Base-by-base conservation (phyloP, 257 asterid species). In the Solanum boliviense region DNA sequence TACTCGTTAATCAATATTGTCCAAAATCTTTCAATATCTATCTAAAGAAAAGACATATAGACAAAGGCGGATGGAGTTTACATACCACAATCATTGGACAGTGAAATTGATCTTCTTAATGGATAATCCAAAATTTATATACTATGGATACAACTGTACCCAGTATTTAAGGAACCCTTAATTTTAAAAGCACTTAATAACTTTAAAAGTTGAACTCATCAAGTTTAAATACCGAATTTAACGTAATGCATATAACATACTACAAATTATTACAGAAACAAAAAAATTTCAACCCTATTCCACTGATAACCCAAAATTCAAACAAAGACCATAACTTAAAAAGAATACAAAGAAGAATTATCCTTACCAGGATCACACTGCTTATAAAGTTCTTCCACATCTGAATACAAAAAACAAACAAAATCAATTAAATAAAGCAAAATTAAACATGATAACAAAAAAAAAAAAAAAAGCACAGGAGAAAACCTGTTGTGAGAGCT, bases 291-390 rank as follows among this genome's bases (percentile, higher is more conserved):
- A 25, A 21, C 20, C 82, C 46, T 46, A 74, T 74, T 74, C 52
- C 32, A 36, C 56, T 36, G 16, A 74, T 23, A 74, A 36, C 32
- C 52, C 18, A 21, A 74, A 73, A 5, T 35, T 20, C 46, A 73
- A 74, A 36, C 39, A 35, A 31, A 35, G 39, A 72, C 27, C 25
- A 32, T 75, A 75, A 20, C 82, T 74, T 74, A 35, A 1, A 75
- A 10, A 75, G 18, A 20, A 35, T 35, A 34, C 52, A 39, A 76
- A 75, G 41, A 74, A 60, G 41, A 82, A 60, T 23, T 15, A 58
- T 32, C 18, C 88, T 44, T 60, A 89, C 94, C 94, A 84, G 95
- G 95, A 90, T 93, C 93, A 84, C 95, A 91, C 92, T 89, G 90
- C 86, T 87, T 79, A 74, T 27, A 86, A 36, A 91, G 89, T 16